Percentiles rank a stretch among this genome's conserved stretches.
phyloP scores from a whole-genome alignment of 2,329 filamentous ascomycete genomes.

The Colletotrichum echinochloae region DNA sequence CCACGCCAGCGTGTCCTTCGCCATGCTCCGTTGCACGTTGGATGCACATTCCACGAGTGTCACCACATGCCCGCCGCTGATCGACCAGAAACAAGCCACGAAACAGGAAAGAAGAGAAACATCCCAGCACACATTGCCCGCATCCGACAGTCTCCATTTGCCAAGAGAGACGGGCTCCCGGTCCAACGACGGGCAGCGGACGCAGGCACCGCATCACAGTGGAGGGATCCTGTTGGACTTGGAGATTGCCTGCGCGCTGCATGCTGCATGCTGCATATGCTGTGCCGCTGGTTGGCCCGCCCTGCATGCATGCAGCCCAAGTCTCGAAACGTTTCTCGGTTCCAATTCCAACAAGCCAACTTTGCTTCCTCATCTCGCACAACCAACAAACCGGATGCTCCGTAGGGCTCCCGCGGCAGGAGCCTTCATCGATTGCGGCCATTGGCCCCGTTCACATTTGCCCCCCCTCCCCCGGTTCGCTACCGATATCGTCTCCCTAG shows the following conservation, averaged over 20 bases:
- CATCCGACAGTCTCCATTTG: neutral
- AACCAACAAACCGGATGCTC: constrained; percentile 13
- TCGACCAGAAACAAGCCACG: constrained; percentile 26
- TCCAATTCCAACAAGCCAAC: constrained; percentile 18
- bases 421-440: constrained; percentile 12
- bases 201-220: constrained; percentile 16
- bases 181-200: constrained; percentile 14
- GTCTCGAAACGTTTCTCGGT: constrained; percentile 12
- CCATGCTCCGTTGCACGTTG: constrained; percentile 6
- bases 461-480: constrained; percentile 12
- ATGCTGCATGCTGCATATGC: constrained; percentile 20
- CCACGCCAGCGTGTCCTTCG: constrained; percentile 12
- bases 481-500: constrained; percentile 9
- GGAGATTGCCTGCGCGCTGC: constrained; percentile 24
- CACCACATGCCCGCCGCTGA: neutral
- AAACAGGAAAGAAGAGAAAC: neutral
- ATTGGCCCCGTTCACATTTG: constrained; percentile 28
- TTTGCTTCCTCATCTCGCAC: constrained; percentile 4
- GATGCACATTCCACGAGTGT: constrained; percentile 10
- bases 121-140: neutral
- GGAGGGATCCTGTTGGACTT: constrained; percentile 18
- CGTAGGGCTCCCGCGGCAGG: neutral
- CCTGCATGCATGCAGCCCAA: constrained; percentile 1
- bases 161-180: neutral
- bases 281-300: constrained; percentile 9